Evolutionary conservation across 352 stramenopile genomes (phyloP).

Genomic region (Phytophthora lateralis): DNA sequence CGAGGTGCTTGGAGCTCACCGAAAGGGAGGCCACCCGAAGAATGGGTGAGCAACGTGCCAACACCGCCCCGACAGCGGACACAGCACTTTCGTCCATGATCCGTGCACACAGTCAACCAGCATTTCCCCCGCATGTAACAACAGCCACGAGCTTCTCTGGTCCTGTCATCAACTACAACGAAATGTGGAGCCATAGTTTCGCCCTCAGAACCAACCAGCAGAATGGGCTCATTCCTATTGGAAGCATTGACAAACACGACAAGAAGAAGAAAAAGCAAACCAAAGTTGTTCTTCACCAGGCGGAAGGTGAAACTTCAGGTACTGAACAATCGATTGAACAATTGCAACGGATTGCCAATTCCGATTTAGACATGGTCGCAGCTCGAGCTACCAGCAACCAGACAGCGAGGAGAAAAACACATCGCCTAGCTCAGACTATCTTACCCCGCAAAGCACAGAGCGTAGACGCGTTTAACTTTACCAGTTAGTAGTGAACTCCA

Average conservation of each 20-base stretch:
- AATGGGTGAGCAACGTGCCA: conserved; percentile 47
- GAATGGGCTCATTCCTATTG: conserved; percentile 9
- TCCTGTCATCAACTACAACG: conserved; percentile 47
- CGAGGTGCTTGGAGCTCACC: conserved; percentile 52
- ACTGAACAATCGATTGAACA: conserved; percentile 22
- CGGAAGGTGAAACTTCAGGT: conserved; percentile 6
- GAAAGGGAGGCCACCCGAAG: conserved; percentile 47
- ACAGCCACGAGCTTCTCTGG: conserved; percentile 21
- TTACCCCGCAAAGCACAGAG: conserved; percentile 40
- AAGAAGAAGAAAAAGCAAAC: conserved; percentile 30
- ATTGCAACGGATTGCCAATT: conserved; percentile 38
- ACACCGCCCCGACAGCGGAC: conserved; percentile 34
- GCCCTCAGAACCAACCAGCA: conserved; percentile 23
- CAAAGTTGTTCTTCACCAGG: conserved; percentile 16
- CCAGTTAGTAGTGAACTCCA: conserved; percentile 14
- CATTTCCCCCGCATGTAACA: conserved; percentile 13
- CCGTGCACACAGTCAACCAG: conserved; percentile 46
- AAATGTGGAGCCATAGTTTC: conserved; percentile 73
- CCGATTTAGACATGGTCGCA: conserved; percentile 37
- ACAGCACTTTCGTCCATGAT: conserved; percentile 38
- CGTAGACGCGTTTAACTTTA: conserved; percentile 46
- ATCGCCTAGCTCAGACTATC: conserved; percentile 41
- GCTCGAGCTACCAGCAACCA: conserved; percentile 18
- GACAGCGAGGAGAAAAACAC: conserved; percentile 32
- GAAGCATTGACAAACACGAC: conserved; percentile 10